Evolutionary conservation across 2,329 filamentous ascomycete genomes (phyloP), one percentile per base, ranked within the genome.

Genomic region (Aspergillus hortae): DNA sequence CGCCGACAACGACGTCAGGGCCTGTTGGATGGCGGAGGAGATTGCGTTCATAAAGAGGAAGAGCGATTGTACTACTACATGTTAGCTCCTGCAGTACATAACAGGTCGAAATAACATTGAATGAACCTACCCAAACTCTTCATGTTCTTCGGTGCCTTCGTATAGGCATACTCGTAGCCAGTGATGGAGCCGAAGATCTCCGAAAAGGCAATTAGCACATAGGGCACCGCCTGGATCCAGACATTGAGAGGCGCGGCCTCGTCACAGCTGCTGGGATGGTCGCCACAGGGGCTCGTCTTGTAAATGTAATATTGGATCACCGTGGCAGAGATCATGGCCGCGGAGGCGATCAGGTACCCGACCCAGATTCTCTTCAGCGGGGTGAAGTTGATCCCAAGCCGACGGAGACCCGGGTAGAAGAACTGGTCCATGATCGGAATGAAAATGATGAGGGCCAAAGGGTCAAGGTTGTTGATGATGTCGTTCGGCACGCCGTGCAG

Each of bases 141-240:
- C 88, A 91, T 91, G 74, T 89, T 90, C 67, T 81, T 83, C 32
- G 88, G 88, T 0, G 87, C 86, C 71, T 89, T 89, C 63, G 84
- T 85, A 74, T 84, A 90, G 30, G 88, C 88, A 60, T 88, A 89
- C 67, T 90, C 87, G 61, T 87, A 82, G 1, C 83, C 84, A 0
- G 80, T 83, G 59, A 83, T 78, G 11, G 74, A 78, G 7, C 78
- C 75, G 59, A 83, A 79, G 57, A 82, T 82, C 60, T 83, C 80
- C 4, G 78, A 80, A 56, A 82, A 74, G 25, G 76, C 80, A 52
- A 81, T 74, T 4, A 84, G 69, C 6, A 80, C 70, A 61, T 79
- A 79, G 1, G 74, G 69, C 3, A 75, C 66, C 10, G 77, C 64
- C 58, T 81, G 79, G 9, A 74, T 66, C 77, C 80, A 81, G 42